Evolutionary conservation across 768 basidiomycete genomes (phyloP), one percentile per base, ranked within the genome.

Genomic region (Lepiota venenata): DNA sequence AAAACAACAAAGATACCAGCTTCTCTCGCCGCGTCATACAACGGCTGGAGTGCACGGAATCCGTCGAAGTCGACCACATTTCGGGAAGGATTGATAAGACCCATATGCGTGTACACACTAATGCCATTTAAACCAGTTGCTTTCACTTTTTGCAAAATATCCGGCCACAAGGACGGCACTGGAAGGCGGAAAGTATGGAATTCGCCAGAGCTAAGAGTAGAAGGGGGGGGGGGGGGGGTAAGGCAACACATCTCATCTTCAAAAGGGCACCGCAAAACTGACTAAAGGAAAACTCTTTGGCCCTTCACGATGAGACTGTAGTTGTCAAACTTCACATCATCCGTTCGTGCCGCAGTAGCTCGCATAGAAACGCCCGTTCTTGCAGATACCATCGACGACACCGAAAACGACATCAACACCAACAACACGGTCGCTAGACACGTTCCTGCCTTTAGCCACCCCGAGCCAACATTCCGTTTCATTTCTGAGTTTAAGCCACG

Each of bases 101-200:
- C 90, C 91, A 90, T 88, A 59, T 92, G 89, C 0, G 82, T 82
- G 61, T 92, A 92, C 21, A 93, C 79, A 58, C 87, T 88, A 59
- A 90, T 70, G 0, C 81, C 81, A 60, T 92, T 93, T 56, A 93
- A 73, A 10, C 91, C 91, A 0, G 87, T 83, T 4, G 89, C 91
- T 62, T 89, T 89, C 56, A 82, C 73, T 64, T 89, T 93, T 59
- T 93, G 84, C 39, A 93, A 78, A 47, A 93, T 83, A 62, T 92
- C 91, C 11, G 82, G 76, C 90, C 91, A 93, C 52, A 93, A 67
- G 2, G 81, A 81, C 14, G 87, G 88, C 0, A 91, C 85, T 9
- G 89, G 91, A 7, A 93, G 70, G 20, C 89, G 81, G 71, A 88
- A 93, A 0, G 88, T 82, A 61, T 92, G 91, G 66, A 91, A 90